These are phyloP conservation scores for Cladophialophora bantiana DNA, from an alignment of 2,329 filamentous ascomycete genomes.

Conservation along the genomic window DNA sequence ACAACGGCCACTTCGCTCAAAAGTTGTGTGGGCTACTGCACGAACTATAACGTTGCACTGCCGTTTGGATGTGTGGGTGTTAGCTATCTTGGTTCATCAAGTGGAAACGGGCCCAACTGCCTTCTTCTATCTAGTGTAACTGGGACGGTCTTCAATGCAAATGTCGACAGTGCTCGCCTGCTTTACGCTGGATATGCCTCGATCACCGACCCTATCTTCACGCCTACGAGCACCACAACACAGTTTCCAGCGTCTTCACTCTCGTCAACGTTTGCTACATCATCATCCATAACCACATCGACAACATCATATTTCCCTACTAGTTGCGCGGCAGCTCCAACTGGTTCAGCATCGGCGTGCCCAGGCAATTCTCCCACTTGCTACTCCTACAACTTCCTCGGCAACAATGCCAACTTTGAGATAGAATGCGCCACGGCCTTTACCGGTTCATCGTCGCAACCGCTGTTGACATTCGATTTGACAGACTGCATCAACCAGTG, in stretches of 20 bases:
- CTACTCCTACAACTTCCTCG: constrained; percentile 29
- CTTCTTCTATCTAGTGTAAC: constrained; percentile 27
- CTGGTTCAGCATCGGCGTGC: constrained; percentile 15
- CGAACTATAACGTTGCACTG: constrained; percentile 33
- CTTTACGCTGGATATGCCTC: constrained; percentile 34
- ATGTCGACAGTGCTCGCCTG: constrained; percentile 27
- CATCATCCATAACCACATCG: constrained; percentile 14
- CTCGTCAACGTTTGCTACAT: constrained; percentile 1
- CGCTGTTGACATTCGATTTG: constrained; percentile 26
- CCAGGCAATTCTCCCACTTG: constrained; percentile 29
- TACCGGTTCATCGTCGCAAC: constrained; percentile 14
- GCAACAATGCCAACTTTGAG: constrained; percentile 28
- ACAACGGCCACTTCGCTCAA: constrained; percentile 26
- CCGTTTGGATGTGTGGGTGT: constrained; percentile 36
- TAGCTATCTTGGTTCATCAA: constrained; percentile 21
- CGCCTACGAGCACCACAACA: constrained; percentile 16
- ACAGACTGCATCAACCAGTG: constrained; percentile 34
- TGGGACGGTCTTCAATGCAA: constrained; percentile 16
- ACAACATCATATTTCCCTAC: constrained; percentile 9
- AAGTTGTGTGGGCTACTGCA: constrained; percentile 31
- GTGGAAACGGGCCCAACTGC: constrained; percentile 29
- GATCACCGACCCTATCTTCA: constrained; percentile 25
- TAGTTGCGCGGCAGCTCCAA: constrained; percentile 25
- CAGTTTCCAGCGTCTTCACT: constrained; percentile 3
- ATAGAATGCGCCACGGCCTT: constrained; percentile 33